Evolutionary conservation across 2,329 filamentous ascomycete species (phyloP).

Genomic region (Penicillium paneum): DNA sequence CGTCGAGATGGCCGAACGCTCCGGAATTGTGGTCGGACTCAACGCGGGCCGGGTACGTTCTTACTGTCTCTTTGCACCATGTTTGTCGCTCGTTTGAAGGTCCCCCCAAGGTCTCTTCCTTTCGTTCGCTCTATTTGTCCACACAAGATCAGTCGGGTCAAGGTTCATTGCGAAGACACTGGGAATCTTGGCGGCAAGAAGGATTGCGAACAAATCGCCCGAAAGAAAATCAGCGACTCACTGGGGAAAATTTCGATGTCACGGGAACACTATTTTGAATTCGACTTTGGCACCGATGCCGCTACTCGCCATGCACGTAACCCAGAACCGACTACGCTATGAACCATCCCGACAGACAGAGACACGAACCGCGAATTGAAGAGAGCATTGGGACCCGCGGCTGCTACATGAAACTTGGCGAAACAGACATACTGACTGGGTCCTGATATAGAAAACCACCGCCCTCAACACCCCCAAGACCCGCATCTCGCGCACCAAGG

Average conservation of each 20-base stretch:
- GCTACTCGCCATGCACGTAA: neutral
- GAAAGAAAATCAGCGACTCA: neutral
- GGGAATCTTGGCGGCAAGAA: neutral
- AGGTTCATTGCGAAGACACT: constrained; percentile 2
- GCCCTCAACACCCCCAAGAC: constrained; percentile 69
- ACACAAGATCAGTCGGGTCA: constrained; percentile 18
- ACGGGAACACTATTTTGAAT: constrained; percentile 1
- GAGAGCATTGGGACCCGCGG: constrained; percentile 7
- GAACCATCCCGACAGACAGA: neutral
- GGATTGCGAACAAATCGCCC: neutral
- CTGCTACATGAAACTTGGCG: neutral
- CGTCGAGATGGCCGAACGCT: constrained; percentile 51
- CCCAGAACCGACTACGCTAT: neutral
- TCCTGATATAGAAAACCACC: constrained; percentile 71
- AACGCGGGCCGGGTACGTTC: constrained; percentile 66
- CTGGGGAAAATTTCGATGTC: constrained; percentile 2
- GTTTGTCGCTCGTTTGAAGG: constrained; percentile 10
- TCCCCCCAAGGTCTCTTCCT: constrained; percentile 14
- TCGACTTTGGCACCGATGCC: constrained; percentile 4
- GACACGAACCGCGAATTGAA: neutral
- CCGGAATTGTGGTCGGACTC: constrained; percentile 58
- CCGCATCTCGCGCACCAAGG: constrained; percentile 83
- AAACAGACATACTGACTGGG: constrained; percentile 41
- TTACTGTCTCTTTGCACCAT: constrained; percentile 15
- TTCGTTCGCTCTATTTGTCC: constrained; percentile 17